Conservation (phyloP, 23 red algal genomes). For the Gracilariopsis chorda region DNA sequence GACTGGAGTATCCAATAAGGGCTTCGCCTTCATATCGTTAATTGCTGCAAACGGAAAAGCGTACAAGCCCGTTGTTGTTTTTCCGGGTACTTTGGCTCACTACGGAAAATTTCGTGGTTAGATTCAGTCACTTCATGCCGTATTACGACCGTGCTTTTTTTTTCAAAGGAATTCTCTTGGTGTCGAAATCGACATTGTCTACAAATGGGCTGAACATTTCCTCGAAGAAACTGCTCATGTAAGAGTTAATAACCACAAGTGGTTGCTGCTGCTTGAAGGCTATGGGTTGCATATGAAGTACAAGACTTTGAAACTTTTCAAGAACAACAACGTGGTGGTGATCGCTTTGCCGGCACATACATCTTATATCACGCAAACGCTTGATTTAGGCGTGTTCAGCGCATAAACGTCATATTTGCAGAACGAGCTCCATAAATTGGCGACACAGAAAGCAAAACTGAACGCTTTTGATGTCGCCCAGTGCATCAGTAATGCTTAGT, state of each 20-base stretch:
- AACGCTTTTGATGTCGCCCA: not conserved
- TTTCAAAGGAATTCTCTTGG: not conserved
- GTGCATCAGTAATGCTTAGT: not conserved
- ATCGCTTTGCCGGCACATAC: not conserved
- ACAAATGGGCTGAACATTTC: not conserved
- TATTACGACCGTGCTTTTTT: not conserved
- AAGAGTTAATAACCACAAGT: not conserved
- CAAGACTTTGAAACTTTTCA: not conserved
- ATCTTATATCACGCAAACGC: not conserved
- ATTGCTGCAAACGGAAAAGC: not conserved
- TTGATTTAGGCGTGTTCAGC: not conserved
- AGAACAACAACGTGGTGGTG: not conserved
- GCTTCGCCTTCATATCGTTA: constrained; percentile 12
- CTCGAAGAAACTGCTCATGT: not conserved
- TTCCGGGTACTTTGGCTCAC: not conserved
- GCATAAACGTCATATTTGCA: not conserved
- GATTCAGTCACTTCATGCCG: not conserved
- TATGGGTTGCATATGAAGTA: not conserved
- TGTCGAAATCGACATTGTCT: not conserved
- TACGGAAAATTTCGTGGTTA: not conserved
- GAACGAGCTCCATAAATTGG: not conserved
- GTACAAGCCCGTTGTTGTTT: constrained; percentile 4
- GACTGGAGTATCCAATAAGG: too few species aligned
- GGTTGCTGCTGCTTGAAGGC: not conserved
- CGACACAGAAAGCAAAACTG: not conserved